phyloP scores from a whole-genome alignment of 2,329 filamentous ascomycete genomes.

The Decorospora gaudefroyi region DNA sequence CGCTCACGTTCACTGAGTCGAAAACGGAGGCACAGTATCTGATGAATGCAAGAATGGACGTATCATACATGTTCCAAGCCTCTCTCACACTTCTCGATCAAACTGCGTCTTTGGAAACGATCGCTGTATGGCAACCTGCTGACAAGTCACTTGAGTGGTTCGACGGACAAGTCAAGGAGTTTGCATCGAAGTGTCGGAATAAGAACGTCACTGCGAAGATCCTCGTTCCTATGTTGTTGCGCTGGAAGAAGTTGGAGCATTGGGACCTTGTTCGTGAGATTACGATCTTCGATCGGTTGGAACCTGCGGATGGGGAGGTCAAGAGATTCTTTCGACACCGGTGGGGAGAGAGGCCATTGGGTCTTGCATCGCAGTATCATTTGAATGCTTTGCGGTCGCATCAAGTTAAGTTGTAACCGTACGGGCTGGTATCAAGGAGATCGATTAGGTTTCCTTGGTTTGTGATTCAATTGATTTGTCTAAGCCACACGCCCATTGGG shows the following conservation, averaged over 20 bases:
- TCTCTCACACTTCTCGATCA: constrained; percentile 27
- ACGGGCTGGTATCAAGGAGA: too few species aligned
- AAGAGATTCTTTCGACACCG: constrained; percentile 25
- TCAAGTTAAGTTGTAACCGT: constrained; percentile 14
- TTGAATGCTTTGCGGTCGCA: constrained; percentile 19
- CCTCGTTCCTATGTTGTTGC: constrained; percentile 31
- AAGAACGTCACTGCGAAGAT: constrained; percentile 26
- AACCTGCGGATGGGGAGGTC: constrained; percentile 1
- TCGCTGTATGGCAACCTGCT: constrained; percentile 37
- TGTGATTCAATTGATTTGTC: too few species aligned
- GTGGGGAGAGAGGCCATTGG: constrained; percentile 26
- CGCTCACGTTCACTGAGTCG: constrained; percentile 23
- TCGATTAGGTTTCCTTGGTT: constrained; percentile 22
- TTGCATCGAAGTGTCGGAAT: constrained; percentile 32
- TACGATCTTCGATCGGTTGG: constrained; percentile 22
- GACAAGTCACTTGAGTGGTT: constrained; percentile 32
- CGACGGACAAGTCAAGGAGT: constrained; percentile 28
- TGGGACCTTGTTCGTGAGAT: constrained; percentile 33
- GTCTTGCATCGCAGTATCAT: constrained; percentile 35
- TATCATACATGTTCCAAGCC: constrained; percentile 31
- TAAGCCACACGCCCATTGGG: too few species aligned
- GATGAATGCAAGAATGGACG: constrained; percentile 33
- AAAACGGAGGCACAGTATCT: constrained; percentile 18
- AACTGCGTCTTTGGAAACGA: constrained; percentile 22
- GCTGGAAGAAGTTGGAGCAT: constrained; percentile 26